These are phyloP conservation scores for Metschnikowia colocasiae DNA, from an alignment of 805 yeast species.

Conservation along the genomic window DNA sequence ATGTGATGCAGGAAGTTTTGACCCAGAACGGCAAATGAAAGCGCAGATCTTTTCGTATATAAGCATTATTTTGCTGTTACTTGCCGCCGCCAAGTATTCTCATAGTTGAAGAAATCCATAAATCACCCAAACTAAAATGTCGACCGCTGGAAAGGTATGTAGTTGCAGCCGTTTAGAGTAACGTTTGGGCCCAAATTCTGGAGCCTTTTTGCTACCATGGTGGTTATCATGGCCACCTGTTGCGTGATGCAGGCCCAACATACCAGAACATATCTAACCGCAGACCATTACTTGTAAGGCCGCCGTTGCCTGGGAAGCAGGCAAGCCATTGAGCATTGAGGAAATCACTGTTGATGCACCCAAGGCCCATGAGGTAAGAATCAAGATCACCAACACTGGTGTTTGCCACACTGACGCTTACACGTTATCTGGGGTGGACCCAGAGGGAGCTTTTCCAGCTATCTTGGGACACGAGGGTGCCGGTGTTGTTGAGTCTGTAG, in stretches of 20 bases:
- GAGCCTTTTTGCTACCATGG: neutral
- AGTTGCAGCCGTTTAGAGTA: neutral
- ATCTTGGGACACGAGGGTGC: conserved; percentile 98
- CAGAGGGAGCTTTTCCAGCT: conserved; percentile 94
- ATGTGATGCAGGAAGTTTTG: conserved; percentile 3
- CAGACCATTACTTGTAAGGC: conserved; percentile 82
- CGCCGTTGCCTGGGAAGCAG: conserved; percentile 97
- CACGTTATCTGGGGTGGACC: conserved; percentile 90
- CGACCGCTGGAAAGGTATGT: conserved; percentile 29
- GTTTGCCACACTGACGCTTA: conserved; percentile 99
- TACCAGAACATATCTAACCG: conserved; percentile 10
- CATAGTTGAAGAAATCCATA: neutral
- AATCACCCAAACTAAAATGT: conserved; percentile 6
- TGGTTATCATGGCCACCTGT: neutral
- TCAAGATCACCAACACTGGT: conserved; percentile 82
- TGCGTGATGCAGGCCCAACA: neutral
- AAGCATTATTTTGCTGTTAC: neutral
- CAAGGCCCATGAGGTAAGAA: conserved; percentile 94
- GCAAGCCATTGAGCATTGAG: conserved; percentile 76
- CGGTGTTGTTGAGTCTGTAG: conserved; percentile 91
- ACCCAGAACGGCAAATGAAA: conserved; percentile 4
- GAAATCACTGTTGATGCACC: conserved; percentile 91
- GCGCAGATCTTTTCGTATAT: conserved; percentile 4
- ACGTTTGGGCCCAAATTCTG: neutral
- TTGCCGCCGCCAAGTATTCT: neutral